A percentile compares a stretch with the other conserved stretches of the same genome.
phyloP scores from a whole-genome alignment of 208 protist genomes.

The Acanthamoeba culbertsoni region DNA sequence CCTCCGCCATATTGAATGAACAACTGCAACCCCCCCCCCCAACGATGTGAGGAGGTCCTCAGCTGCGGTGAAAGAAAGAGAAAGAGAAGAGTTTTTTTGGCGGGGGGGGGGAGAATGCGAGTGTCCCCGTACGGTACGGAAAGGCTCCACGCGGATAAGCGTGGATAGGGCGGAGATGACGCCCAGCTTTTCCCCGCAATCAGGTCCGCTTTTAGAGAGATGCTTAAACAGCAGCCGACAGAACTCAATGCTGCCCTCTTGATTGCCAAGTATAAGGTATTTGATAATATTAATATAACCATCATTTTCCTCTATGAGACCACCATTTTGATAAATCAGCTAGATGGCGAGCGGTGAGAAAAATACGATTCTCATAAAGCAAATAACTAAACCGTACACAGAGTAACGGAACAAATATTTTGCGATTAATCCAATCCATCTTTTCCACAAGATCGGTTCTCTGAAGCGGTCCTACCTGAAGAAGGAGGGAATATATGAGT shows the following conservation, averaged over 20 bases:
- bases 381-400: background rate
- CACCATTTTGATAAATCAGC: background rate
- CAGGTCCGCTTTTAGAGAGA: background rate
- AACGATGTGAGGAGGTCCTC: no score
- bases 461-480: background rate
- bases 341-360: background rate
- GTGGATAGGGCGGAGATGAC: background rate
- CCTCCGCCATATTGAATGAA: background rate
- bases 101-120: background rate
- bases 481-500: background rate
- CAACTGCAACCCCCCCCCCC: no score
- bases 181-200: background rate
- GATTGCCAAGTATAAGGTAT: background rate
- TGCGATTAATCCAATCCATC: slow-evolving; percentile 35
- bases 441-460: background rate
- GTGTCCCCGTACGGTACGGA: background rate
- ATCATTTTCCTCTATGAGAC: background rate
- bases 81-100: background rate
- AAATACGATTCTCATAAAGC: background rate
- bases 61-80: background rate
- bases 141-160: background rate
- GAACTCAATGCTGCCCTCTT: slow-evolving; percentile 5
- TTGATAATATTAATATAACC: slow-evolving; percentile 15
- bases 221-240: background rate
- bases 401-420: background rate